phyloP scores from a whole-genome alignment of 768 basidiomycete species.

The Kwoniella newhampshirensis region DNA sequence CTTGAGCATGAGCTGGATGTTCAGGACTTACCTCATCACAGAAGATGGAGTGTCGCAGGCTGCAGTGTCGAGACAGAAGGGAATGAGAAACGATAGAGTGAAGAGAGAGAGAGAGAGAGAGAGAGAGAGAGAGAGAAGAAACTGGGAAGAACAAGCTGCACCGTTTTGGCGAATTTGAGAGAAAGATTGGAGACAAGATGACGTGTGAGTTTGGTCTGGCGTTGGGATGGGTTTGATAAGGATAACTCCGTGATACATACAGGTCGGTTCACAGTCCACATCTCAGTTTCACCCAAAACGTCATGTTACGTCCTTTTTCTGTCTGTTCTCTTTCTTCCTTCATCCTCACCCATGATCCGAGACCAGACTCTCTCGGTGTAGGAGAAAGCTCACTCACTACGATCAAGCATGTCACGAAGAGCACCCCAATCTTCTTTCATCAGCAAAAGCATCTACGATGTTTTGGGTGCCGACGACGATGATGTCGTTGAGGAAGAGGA shows the following conservation, averaged over 20 bases:
- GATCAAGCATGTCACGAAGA: slow-evolving; percentile 23
- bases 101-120: too few species aligned
- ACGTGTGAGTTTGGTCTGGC: too few species aligned
- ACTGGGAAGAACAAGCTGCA: too few species aligned
- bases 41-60: background rate
- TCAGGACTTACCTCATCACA: background rate
- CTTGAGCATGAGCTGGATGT: background rate
- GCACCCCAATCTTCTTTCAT: slow-evolving; percentile 17
- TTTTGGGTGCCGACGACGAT: slow-evolving; percentile 25
- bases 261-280: too few species aligned
- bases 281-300: background rate
- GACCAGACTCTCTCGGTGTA: background rate
- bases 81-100: slow-evolving; percentile 1
- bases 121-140: too few species aligned
- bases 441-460: slow-evolving; percentile 33
- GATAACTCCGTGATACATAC: too few species aligned
- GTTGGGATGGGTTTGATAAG: too few species aligned
- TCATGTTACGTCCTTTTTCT: background rate
- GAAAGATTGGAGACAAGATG: too few species aligned
- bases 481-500: slow-evolving; percentile 31
- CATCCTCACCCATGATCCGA: background rate
- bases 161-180: too few species aligned
- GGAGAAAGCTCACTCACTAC: background rate
- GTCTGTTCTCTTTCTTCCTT: too few species aligned
- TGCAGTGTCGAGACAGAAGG: background rate